phyloP scores from a whole-genome alignment of 2,329 filamentous ascomycete species.

The Ilyonectria destructans region DNA sequence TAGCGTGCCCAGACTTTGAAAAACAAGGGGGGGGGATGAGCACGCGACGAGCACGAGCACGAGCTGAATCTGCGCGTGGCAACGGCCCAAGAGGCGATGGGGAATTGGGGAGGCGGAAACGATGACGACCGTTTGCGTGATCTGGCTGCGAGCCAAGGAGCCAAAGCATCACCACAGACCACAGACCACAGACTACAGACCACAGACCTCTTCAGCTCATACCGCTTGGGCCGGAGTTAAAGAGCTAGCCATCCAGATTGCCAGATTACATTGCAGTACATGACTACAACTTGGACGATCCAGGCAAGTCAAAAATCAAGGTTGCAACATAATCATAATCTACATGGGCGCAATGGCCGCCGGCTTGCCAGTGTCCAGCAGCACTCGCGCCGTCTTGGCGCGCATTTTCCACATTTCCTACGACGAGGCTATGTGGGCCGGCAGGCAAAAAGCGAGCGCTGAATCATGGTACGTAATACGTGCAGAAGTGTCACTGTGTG shows the following conservation, averaged over 20 bases:
- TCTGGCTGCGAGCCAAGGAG: no score
- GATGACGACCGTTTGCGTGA: no score
- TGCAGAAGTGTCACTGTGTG: not conserved
- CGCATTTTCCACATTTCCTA: not conserved
- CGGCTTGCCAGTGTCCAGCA: not conserved
- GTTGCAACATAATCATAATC: not conserved
- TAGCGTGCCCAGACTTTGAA: no score
- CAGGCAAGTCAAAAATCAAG: not conserved
- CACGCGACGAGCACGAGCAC: no score
- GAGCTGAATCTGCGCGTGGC: no score
- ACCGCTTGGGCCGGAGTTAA: not conserved
- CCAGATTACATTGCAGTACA: not conserved
- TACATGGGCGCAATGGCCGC: not conserved
- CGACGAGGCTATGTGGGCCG: not conserved
- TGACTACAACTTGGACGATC: not conserved
- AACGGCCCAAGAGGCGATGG: no score
- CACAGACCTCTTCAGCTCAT: not conserved
- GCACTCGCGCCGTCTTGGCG: not conserved
- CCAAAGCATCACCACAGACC: no score
- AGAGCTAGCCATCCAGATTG: not conserved
- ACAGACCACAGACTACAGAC: no score
- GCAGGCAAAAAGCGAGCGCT: not conserved
- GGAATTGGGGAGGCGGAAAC: no score
- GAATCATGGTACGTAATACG: not conserved
- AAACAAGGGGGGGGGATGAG: no score